phyloP scores from a whole-genome alignment of 129 eudicot genomes.

The Escallonia rubra region DNA sequence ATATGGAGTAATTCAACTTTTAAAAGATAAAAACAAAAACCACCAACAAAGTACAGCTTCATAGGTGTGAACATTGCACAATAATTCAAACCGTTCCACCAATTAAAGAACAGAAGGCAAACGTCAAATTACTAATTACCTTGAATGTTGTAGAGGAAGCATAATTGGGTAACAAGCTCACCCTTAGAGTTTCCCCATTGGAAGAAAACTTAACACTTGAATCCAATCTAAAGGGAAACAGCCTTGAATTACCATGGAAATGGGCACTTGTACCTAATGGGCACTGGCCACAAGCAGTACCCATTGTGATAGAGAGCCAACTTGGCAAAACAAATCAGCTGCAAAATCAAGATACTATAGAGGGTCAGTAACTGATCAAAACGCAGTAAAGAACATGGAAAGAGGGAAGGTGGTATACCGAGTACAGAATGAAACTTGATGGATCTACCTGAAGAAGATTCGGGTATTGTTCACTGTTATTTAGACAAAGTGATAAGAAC shows the following conservation, averaged over 20 bases:
- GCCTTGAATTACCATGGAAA: conserved; percentile 29
- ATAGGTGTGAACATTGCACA: neutral
- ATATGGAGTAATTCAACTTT: neutral
- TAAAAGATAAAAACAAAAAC: neutral
- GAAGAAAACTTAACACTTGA: conserved; percentile 28
- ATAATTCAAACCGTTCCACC: neutral
- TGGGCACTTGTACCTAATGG: conserved; percentile 33
- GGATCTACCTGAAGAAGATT: too few relatives aligned
- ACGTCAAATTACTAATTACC: conserved; percentile 21
- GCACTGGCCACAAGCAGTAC: conserved; percentile 25
- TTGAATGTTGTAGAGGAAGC: conserved; percentile 27
- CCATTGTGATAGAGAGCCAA: conserved; percentile 26
- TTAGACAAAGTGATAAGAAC: too few relatives aligned
- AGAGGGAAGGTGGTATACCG: too few relatives aligned
- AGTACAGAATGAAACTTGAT: too few relatives aligned
- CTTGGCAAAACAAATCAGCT: conserved; percentile 3
- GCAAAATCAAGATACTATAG: neutral
- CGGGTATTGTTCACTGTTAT: too few relatives aligned
- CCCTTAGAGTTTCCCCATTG: conserved; percentile 24
- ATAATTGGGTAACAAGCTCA: conserved; percentile 28
- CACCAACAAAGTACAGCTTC: neutral
- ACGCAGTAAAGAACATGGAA: too few relatives aligned
- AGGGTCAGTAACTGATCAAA: neutral
- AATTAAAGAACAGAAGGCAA: neutral
- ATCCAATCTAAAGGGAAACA: conserved; percentile 24